These are phyloP conservation scores for Friedmanniomyces endolithicus DNA, from an alignment of 495 filamentous ascomycete genomes.

Conservation along the genomic window DNA sequence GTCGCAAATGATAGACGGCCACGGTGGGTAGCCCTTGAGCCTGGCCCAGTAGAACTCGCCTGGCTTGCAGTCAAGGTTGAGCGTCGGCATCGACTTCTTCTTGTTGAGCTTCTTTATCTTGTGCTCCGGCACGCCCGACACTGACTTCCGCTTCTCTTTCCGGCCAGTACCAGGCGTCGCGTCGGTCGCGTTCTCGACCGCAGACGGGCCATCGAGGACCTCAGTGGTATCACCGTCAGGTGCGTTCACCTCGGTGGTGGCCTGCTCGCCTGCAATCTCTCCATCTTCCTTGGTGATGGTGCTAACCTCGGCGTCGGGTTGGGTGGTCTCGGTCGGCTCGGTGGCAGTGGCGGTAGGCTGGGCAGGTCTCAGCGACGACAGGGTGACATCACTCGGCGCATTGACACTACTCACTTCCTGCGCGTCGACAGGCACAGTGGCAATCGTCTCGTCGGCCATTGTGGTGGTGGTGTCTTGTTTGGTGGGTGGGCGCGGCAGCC, in stretches of 20 bases:
- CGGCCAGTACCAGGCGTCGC: slow-evolving; percentile 26
- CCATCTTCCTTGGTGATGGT: slow-evolving; percentile 15
- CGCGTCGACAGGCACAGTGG: slow-evolving; percentile 14
- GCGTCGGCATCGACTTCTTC: slow-evolving; percentile 62
- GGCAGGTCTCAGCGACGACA: slow-evolving; percentile 7
- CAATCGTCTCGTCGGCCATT: slow-evolving; percentile 14
- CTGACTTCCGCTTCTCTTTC: slow-evolving; percentile 54
- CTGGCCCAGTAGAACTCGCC: slow-evolving; percentile 78
- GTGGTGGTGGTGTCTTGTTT: background rate
- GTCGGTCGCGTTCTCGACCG: slow-evolving; percentile 16
- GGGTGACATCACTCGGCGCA: background rate
- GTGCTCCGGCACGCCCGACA: slow-evolving; percentile 49
- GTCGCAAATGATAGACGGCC: slow-evolving; percentile 83
- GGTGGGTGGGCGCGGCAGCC: background rate
- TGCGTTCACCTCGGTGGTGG: slow-evolving; percentile 18
- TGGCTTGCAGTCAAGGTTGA: slow-evolving; percentile 68
- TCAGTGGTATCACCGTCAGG: slow-evolving; percentile 17
- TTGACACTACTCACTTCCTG: slow-evolving; percentile 10
- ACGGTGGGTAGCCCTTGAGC: slow-evolving; percentile 79
- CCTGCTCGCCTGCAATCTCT: slow-evolving; percentile 18
- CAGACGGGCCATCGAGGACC: slow-evolving; percentile 6
- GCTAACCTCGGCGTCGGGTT: slow-evolving; percentile 1
- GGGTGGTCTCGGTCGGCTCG: slow-evolving; percentile 5
- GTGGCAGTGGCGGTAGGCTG: slow-evolving; percentile 14
- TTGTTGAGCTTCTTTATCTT: slow-evolving; percentile 71